Evolutionary conservation across 2,329 filamentous ascomycete species (phyloP).

Genomic region (Fusarium pilosicola): DNA sequence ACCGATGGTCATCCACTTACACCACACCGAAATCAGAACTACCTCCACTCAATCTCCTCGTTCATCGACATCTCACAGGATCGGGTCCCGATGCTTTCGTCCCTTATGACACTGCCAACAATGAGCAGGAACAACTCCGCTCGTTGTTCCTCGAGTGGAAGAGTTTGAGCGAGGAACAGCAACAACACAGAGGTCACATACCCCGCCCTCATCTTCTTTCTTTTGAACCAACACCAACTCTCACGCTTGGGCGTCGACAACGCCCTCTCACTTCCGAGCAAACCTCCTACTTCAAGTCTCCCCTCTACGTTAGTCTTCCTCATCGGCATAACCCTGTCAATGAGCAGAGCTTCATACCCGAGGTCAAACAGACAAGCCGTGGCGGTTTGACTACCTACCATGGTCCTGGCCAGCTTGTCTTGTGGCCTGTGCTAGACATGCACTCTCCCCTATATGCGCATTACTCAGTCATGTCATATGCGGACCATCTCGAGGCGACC

Average conservation of each 20-base stretch:
- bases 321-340: constrained; percentile 44
- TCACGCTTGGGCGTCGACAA: constrained; percentile 90
- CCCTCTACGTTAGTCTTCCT: constrained; percentile 48
- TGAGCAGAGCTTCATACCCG: constrained; percentile 56
- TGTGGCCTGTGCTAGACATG: constrained; percentile 93
- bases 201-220: constrained; percentile 80
- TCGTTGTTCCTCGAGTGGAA: constrained; percentile 51
- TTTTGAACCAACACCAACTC: constrained; percentile 84
- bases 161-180: constrained; percentile 31
- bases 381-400: constrained; percentile 96
- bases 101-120: constrained; percentile 47
- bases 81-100: constrained; percentile 38
- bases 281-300: constrained; percentile 54
- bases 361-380: constrained; percentile 77
- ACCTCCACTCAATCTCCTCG: constrained; percentile 40
- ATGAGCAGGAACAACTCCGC: constrained; percentile 49
- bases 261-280: constrained; percentile 58
- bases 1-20: constrained; percentile 21
- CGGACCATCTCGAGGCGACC: constrained; percentile 79
- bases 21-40: not conserved
- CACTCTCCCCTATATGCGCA: constrained; percentile 63
- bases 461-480: constrained; percentile 79
- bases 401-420: constrained; percentile 89
- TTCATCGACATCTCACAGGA: constrained; percentile 46
- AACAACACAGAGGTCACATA: constrained; percentile 41